These are phyloP conservation scores for Suhomyces bokatorum DNA, from an alignment of 1,139 yeast genomes.

Conservation along the genomic window DNA sequence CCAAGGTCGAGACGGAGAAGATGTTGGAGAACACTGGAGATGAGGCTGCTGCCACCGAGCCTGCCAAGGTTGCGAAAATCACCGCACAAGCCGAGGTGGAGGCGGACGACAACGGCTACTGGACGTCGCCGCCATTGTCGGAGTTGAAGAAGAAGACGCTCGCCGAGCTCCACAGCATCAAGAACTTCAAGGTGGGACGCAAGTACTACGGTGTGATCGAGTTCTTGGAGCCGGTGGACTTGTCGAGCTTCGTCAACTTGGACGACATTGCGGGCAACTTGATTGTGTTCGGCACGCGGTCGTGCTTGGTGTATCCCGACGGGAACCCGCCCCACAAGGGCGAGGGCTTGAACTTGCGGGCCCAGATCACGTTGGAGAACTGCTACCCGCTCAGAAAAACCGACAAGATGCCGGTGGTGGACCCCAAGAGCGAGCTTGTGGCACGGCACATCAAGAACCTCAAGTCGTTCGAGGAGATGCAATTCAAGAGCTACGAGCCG, in stretches of 20 bases:
- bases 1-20: background rate
- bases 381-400: slow-evolving; percentile 78
- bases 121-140: slow-evolving; percentile 77
- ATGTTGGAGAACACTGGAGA: background rate
- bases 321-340: slow-evolving; percentile 66
- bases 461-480: slow-evolving; percentile 57
- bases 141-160: slow-evolving; percentile 61
- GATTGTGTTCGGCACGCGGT: slow-evolving; percentile 58
- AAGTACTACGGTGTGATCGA: slow-evolving; percentile 74
- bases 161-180: slow-evolving; percentile 63
- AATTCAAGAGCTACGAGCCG: slow-evolving; percentile 76
- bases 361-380: slow-evolving; percentile 69
- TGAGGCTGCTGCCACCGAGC: background rate
- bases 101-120: slow-evolving; percentile 66
- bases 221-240: slow-evolving; percentile 80
- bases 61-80: slow-evolving; percentile 12
- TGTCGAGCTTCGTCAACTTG: slow-evolving; percentile 61
- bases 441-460: slow-evolving; percentile 68
- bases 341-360: slow-evolving; percentile 80
- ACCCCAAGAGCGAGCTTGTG: slow-evolving; percentile 73
- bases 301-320: slow-evolving; percentile 76
- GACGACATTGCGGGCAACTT: slow-evolving; percentile 66
- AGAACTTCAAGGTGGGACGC: slow-evolving; percentile 75
- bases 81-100: slow-evolving; percentile 39
- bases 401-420: slow-evolving; percentile 72